A percentile compares a stretch with the other conserved stretches of the same genome.
phyloP scores from a whole-genome alignment of 2,329 filamentous ascomycete genomes.

The Epichloe hybrida region DNA sequence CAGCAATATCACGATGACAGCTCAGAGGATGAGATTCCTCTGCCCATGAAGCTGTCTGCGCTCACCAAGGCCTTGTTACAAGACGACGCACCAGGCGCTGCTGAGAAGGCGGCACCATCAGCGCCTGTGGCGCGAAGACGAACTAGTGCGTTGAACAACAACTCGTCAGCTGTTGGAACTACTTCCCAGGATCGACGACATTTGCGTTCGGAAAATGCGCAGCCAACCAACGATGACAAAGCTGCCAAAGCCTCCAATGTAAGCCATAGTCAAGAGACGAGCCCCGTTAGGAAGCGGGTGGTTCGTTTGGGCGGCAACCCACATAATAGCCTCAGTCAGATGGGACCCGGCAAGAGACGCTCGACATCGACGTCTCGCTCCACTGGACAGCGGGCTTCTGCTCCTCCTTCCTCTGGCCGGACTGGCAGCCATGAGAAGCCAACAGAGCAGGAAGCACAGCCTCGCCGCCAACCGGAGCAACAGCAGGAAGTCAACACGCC shows the following conservation, averaged over 20 bases:
- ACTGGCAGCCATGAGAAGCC: slow-evolving; percentile 28
- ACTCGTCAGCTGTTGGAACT: slow-evolving; percentile 26
- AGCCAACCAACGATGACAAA: slow-evolving; percentile 18
- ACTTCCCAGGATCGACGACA: slow-evolving; percentile 29
- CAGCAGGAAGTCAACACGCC: slow-evolving; percentile 39
- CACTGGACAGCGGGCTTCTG: slow-evolving; percentile 12
- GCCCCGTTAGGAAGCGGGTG: slow-evolving; percentile 42
- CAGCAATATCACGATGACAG: slow-evolving; percentile 55
- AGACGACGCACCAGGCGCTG: slow-evolving; percentile 39
- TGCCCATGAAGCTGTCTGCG: slow-evolving; percentile 87
- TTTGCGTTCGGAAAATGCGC: slow-evolving; percentile 34
- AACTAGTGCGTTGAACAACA: slow-evolving; percentile 29
- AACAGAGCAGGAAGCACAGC: slow-evolving; percentile 23
- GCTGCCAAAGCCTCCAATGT: slow-evolving; percentile 2
- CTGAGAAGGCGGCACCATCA: slow-evolving; percentile 25
- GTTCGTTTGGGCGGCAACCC: slow-evolving; percentile 42
- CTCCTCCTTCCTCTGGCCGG: slow-evolving; percentile 21
- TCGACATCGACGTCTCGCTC: slow-evolving; percentile 36
- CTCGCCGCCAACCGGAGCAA: slow-evolving; percentile 19
- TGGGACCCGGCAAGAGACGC: slow-evolving; percentile 28
- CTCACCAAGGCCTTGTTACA: slow-evolving; percentile 76
- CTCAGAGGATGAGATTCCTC: slow-evolving; percentile 86
- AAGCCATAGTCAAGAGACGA: slow-evolving; percentile 30
- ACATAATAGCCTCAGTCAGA: slow-evolving; percentile 29
- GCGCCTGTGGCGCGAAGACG: slow-evolving; percentile 36